Conservation (phyloP, 371 early-diverging fungal species). For the Mucor indicus region DNA sequence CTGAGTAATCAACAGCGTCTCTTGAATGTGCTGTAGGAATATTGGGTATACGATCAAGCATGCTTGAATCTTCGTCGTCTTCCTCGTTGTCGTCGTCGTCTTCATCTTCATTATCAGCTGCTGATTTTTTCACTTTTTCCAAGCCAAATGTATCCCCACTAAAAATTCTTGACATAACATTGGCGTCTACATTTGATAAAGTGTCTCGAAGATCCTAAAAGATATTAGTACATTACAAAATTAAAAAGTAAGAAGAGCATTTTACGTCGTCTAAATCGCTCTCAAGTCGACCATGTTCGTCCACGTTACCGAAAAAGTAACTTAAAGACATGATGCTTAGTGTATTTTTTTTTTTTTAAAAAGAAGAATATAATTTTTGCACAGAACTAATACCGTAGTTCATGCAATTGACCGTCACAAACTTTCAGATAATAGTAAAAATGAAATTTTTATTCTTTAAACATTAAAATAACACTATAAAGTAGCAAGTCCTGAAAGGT, state of each 20-base stretch:
- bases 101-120: slow-evolving; percentile 39
- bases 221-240: background rate
- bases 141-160: slow-evolving; percentile 58
- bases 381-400: no score
- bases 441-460: no score
- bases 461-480: no score
- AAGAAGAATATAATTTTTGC: no score
- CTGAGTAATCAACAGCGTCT: slow-evolving; percentile 81
- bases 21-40: slow-evolving; percentile 46
- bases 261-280: slow-evolving; percentile 61
- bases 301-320: slow-evolving; percentile 88
- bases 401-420: no score
- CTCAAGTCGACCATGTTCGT: slow-evolving; percentile 79
- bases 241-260: background rate
- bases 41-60: slow-evolving; percentile 8
- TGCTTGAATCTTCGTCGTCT: slow-evolving; percentile 20
- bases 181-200: slow-evolving; percentile 55
- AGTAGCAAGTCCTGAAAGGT: no score
- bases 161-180: slow-evolving; percentile 52
- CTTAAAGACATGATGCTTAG: slow-evolving; percentile 61
- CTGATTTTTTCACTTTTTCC: slow-evolving; percentile 23
- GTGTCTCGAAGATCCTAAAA: slow-evolving; percentile 68
- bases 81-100: slow-evolving; percentile 27
- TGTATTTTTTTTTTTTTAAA: no score
- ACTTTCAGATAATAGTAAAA: no score